Percentiles rank a stretch among this genome's conserved stretches.
phyloP scores from a whole-genome alignment of 73 alveolate genomes.

The Symbiodinium natans region DNA sequence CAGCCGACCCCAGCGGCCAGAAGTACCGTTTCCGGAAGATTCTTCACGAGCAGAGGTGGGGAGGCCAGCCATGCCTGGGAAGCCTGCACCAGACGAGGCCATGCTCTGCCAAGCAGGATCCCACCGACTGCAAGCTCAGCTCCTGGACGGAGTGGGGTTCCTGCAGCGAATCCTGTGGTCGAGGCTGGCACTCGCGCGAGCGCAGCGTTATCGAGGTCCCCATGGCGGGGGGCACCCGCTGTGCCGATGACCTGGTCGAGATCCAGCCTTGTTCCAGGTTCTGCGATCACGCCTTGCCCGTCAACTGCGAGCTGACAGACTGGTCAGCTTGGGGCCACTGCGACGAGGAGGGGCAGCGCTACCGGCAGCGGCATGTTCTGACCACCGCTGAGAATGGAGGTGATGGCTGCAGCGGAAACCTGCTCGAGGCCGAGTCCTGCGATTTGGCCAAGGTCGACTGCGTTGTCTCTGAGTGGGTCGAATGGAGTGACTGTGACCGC shows the following conservation, averaged over 20 bases:
- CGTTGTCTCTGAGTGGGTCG: background rate
- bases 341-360: slow-evolving; percentile 17
- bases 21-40: slow-evolving; percentile 4
- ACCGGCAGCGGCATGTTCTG: background rate
- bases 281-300: background rate
- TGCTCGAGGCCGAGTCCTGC: slow-evolving; percentile 1
- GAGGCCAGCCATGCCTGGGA: background rate
- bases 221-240: background rate
- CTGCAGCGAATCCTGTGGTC: slow-evolving; percentile 20
- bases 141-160: slow-evolving; percentile 13
- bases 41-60: background rate
- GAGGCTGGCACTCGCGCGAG: slow-evolving; percentile 19
- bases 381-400: background rate
- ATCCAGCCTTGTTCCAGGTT: background rate
- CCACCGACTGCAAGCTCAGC: slow-evolving; percentile 15
- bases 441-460: background rate
- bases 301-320: slow-evolving; percentile 2
- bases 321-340: slow-evolving; percentile 32
- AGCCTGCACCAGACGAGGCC: slow-evolving; percentile 40
- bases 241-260: background rate
- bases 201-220: background rate
- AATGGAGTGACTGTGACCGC: slow-evolving; percentile 8
- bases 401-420: background rate
- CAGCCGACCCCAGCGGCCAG: slow-evolving; percentile 12
- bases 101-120: background rate